Evolutionary conservation across 768 basidiomycete species (phyloP).

Genomic region (Paxillus ammoniavirescens): DNA sequence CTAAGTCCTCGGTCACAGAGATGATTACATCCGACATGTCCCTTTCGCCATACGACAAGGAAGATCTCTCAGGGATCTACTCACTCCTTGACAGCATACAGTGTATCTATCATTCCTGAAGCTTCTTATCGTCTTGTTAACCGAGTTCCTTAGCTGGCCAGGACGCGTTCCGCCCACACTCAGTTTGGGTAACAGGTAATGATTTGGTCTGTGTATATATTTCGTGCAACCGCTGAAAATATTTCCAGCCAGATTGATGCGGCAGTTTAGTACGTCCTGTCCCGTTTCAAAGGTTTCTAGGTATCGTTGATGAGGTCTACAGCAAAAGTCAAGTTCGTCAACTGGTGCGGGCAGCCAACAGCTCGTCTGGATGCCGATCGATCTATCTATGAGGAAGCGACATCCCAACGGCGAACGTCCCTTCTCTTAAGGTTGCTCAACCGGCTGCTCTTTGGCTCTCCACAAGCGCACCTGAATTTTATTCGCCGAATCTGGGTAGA

Average conservation of each 20-base stretch:
- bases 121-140: background rate
- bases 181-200: slow-evolving; percentile 1
- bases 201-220: no score
- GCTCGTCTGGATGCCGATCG: slow-evolving; percentile 32
- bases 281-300: background rate
- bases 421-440: background rate
- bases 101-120: slow-evolving; percentile 22
- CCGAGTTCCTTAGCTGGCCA: background rate
- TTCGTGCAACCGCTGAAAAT: no score
- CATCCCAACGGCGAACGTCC: background rate
- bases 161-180: background rate
- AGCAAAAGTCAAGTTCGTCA: slow-evolving; percentile 31
- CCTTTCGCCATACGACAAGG: slow-evolving; percentile 34
- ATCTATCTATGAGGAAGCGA: slow-evolving; percentile 18
- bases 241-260: background rate
- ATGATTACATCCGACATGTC: slow-evolving; percentile 36
- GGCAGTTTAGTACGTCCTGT: background rate
- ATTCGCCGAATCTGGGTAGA: slow-evolving; percentile 48
- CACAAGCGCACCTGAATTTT: slow-evolving; percentile 40
- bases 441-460: slow-evolving; percentile 42
- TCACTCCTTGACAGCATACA: slow-evolving; percentile 28
- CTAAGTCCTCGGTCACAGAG: slow-evolving; percentile 26
- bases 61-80: slow-evolving; percentile 37
- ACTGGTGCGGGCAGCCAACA: slow-evolving; percentile 37
- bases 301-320: background rate